Conservation (phyloP, 257 asterid genomes). For the Solanum arcanum region DNA sequence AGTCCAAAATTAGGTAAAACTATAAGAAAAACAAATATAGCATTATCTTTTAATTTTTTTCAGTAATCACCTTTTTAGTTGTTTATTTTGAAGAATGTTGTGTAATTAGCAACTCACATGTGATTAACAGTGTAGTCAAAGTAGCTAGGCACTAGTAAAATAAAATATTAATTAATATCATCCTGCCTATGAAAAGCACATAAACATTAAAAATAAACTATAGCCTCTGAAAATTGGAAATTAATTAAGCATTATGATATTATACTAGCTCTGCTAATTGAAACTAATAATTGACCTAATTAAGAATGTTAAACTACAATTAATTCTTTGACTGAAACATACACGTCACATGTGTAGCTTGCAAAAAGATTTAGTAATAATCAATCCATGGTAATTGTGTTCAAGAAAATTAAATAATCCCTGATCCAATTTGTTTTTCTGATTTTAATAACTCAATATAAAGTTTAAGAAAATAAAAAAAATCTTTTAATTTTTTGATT, state of each 20-base stretch:
- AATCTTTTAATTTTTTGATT: fast-evolving
- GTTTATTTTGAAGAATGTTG: not conserved
- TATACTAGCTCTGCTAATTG: not conserved
- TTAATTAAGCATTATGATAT: not conserved
- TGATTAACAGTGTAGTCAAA: not conserved
- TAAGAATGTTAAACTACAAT: not conserved
- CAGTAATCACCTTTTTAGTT: not conserved
- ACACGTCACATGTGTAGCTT: not conserved
- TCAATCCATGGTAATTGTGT: not conserved
- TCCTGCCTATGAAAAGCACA: not conserved
- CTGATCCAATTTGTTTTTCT: not conserved
- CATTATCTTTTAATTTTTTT: not conserved
- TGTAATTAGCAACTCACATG: not conserved
- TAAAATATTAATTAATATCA: not conserved
- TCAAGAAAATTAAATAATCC: not conserved
- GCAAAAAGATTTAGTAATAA: not conserved
- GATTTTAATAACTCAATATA: not conserved
- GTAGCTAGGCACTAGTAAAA: not conserved
- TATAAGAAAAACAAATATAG: not conserved
- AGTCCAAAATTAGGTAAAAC: not conserved
- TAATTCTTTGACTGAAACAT: not conserved
- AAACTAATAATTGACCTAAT: not conserved
- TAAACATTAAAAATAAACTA: not conserved
- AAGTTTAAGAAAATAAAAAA: not conserved
- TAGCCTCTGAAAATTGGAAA: not conserved